phyloP scores from a whole-genome alignment of 805 yeast species.

The Metschnikowia shivogae region DNA sequence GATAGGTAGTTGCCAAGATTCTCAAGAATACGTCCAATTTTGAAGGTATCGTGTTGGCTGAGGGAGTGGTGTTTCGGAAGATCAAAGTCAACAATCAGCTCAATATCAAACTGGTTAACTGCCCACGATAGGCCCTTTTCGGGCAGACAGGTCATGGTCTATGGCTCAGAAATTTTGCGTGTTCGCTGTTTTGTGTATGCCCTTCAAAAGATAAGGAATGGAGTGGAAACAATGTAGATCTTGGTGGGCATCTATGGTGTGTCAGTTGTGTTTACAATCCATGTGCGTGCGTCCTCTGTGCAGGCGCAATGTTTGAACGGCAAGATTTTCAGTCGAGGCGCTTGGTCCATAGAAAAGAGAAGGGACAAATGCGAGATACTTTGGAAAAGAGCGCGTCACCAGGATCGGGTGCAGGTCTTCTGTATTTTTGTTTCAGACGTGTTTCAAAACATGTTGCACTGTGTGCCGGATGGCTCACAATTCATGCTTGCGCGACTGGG shows the following conservation, averaged over 20 bases:
- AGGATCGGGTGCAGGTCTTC: too few relatives aligned
- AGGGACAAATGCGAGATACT: too few relatives aligned
- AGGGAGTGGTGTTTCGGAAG: background rate
- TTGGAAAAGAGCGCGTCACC: too few relatives aligned
- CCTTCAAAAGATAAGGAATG: too few relatives aligned
- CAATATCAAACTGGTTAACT: slow-evolving; percentile 1
- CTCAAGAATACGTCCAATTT: slow-evolving; percentile 12
- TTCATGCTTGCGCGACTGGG: background rate
- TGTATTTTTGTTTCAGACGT: background rate
- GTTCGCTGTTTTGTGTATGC: too few relatives aligned
- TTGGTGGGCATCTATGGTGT: background rate
- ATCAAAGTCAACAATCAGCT: slow-evolving; percentile 3
- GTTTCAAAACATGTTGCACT: background rate
- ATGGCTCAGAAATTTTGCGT: too few relatives aligned
- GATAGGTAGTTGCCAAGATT: slow-evolving; percentile 1
- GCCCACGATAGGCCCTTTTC: slow-evolving; percentile 5
- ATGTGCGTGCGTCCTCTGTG: slow-evolving; percentile 1
- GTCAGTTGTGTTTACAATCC: slow-evolving; percentile 4
- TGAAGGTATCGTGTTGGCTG: slow-evolving; percentile 20
- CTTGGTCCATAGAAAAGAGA: too few relatives aligned
- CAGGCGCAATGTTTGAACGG: background rate
- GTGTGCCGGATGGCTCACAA: too few relatives aligned
- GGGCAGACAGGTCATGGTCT: background rate
- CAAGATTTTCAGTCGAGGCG: too few relatives aligned
- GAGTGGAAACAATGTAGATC: background rate